phyloP scores from a whole-genome alignment of 371 early-diverging fungal species.

The Dichotomocladium elegans region DNA sequence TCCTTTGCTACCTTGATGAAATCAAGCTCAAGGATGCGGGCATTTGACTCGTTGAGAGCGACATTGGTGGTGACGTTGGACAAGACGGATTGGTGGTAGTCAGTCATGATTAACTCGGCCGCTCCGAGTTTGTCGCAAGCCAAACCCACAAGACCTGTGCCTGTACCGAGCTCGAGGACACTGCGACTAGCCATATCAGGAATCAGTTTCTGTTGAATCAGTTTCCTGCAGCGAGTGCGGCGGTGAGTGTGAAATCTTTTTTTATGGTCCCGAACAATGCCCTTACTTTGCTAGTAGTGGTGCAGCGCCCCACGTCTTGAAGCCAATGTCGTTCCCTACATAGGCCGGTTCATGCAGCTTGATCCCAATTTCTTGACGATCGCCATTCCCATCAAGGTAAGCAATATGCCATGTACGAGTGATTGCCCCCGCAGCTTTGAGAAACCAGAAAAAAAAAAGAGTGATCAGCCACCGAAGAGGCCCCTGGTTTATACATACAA shows the following conservation, averaged over 20 bases:
- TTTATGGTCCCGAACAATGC: not conserved
- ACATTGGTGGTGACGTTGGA: slow-evolving; percentile 42
- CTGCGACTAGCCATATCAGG: slow-evolving; percentile 19
- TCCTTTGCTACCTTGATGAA: slow-evolving; percentile 32
- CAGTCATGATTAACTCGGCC: slow-evolving; percentile 28
- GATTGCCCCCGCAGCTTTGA: slow-evolving; percentile 41
- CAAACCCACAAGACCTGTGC: slow-evolving; percentile 48
- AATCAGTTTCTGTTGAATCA: slow-evolving; percentile 37
- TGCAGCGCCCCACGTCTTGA: slow-evolving; percentile 51
- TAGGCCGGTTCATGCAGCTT: slow-evolving; percentile 42
- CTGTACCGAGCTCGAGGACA: slow-evolving; percentile 39
- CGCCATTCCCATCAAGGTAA: slow-evolving; percentile 29
- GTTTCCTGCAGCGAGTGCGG: slow-evolving; percentile 16
- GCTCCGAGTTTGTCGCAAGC: slow-evolving; percentile 41
- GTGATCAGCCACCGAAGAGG: not conserved
- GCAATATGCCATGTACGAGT: slow-evolving; percentile 48
- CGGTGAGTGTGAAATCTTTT: not conserved
- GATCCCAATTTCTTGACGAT: slow-evolving; percentile 15
- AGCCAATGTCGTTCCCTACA: slow-evolving; percentile 44
- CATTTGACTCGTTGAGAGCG: slow-evolving; percentile 24
- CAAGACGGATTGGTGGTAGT: slow-evolving; percentile 45
- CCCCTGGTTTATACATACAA: not conserved
- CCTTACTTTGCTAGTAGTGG: slow-evolving; percentile 47
- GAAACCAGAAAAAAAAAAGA: not conserved
- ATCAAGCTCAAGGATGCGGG: slow-evolving; percentile 30